phyloP scores from a whole-genome alignment of 73 alveolate species.

The Symbiodinium natans region DNA sequence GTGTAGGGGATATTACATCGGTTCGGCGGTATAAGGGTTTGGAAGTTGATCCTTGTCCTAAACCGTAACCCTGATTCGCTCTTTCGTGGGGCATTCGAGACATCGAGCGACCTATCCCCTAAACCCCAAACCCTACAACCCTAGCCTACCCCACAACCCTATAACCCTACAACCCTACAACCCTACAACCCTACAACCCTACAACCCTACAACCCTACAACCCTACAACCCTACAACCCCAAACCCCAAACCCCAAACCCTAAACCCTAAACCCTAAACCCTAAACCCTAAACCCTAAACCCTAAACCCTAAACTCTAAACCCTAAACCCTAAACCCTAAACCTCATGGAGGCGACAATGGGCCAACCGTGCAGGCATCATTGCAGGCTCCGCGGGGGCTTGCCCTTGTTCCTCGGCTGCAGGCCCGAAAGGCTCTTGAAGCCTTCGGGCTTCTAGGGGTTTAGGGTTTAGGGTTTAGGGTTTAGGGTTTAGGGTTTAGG shows the following conservation, averaged over 20 bases:
- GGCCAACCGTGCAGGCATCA: constrained; percentile 7
- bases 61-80: too few relatives aligned
- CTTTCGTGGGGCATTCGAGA: too few relatives aligned
- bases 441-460: not conserved
- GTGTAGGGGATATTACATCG: too few relatives aligned
- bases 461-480: not conserved
- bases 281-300: not conserved
- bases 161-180: not conserved
- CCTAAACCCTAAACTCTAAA: not conserved
- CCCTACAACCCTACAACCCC: not conserved
- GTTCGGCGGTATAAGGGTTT: too few relatives aligned
- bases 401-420: not conserved
- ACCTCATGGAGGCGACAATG: constrained; percentile 17
- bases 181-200: not conserved
- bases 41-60: too few relatives aligned
- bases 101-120: not conserved
- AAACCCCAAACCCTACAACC: not conserved
- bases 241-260: not conserved
- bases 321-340: not conserved
- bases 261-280: not conserved
- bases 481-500: not conserved
- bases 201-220: not conserved
- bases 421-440: too few relatives aligned
- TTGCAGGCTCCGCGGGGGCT: constrained; percentile 32
- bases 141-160: not conserved